These are phyloP conservation scores for Boechera divaricarpa DNA, from an alignment of 345 rosid genomes.

Conservation along the genomic window DNA sequence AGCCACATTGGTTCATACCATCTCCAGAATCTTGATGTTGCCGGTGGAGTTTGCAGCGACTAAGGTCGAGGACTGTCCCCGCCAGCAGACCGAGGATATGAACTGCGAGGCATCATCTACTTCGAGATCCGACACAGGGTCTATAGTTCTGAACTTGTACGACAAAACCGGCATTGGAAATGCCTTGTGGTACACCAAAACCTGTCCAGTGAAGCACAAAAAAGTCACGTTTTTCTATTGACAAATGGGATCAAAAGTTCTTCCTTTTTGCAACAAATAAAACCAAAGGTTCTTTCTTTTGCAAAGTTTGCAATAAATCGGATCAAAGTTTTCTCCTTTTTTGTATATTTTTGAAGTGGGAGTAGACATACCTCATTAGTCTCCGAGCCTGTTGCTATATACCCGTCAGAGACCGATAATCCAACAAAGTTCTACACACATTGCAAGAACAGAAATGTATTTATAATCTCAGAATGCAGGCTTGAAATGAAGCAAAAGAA, in stretches of 20 bases:
- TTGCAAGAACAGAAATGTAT: not conserved
- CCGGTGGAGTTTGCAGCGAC: conserved; percentile 91
- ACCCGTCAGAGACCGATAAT: conserved; percentile 90
- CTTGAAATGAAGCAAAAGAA: conserved; percentile 1
- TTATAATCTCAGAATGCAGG: not conserved
- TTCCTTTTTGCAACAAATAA: not conserved
- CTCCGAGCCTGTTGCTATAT: conserved; percentile 97
- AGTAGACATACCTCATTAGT: conserved; percentile 73
- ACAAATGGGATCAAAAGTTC: not conserved
- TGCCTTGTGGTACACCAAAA: conserved; percentile 89
- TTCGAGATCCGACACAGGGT: conserved; percentile 67
- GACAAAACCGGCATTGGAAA: conserved; percentile 95
- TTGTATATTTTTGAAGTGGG: not conserved
- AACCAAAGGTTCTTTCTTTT: not conserved
- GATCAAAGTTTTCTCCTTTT: not conserved
- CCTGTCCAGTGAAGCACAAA: conserved; percentile 59
- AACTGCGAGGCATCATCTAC: conserved; percentile 41
- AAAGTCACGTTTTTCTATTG: not conserved
- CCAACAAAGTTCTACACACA: conserved; percentile 90
- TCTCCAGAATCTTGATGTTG: conserved; percentile 84
- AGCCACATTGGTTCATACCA: conserved; percentile 51
- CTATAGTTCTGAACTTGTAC: conserved; percentile 67
- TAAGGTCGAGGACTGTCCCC: conserved; percentile 71
- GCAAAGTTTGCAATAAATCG: not conserved
- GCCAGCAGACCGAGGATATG: conserved; percentile 88